phyloP scores from a whole-genome alignment of 2,329 filamentous ascomycete genomes.

The Colletotrichum sojae region DNA sequence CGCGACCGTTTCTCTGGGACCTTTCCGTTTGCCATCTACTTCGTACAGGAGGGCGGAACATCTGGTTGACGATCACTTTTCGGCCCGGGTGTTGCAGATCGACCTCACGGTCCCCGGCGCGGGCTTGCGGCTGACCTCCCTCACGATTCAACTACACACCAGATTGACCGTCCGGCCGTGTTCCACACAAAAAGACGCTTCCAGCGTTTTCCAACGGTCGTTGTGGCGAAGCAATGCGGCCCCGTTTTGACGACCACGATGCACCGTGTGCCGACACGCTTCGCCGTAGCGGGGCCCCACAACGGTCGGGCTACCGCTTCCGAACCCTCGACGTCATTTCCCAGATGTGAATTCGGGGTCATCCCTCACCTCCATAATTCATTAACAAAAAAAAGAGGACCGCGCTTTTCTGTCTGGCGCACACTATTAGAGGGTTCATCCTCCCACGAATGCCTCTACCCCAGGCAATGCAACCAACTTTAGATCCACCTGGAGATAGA shows the following conservation, averaged over 20 bases:
- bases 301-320: constrained; percentile 21
- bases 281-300: constrained; percentile 23
- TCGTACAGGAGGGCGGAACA: neutral
- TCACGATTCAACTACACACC: neutral
- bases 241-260: constrained; percentile 35
- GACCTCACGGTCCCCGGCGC: neutral
- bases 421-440: constrained; percentile 23
- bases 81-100: constrained; percentile 22
- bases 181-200: constrained; percentile 4
- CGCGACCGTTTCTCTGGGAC: too few relatives aligned
- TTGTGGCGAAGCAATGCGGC: constrained; percentile 20
- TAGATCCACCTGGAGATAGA: constrained; percentile 4
- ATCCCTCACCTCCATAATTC: constrained; percentile 11
- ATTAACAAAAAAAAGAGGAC: neutral
- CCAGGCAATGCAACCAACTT: constrained; percentile 32
- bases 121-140: neutral
- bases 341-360: constrained; percentile 11
- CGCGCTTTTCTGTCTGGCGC: neutral
- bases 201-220: constrained; percentile 22
- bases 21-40: too few relatives aligned
- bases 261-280: constrained; percentile 10
- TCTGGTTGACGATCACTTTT: neutral
- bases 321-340: constrained; percentile 36
- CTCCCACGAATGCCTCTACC: constrained; percentile 23
- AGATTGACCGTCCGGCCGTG: neutral